phyloP scores from a whole-genome alignment of 2,329 filamentous ascomycete genomes.

The Xylariaceae sp. region DNA sequence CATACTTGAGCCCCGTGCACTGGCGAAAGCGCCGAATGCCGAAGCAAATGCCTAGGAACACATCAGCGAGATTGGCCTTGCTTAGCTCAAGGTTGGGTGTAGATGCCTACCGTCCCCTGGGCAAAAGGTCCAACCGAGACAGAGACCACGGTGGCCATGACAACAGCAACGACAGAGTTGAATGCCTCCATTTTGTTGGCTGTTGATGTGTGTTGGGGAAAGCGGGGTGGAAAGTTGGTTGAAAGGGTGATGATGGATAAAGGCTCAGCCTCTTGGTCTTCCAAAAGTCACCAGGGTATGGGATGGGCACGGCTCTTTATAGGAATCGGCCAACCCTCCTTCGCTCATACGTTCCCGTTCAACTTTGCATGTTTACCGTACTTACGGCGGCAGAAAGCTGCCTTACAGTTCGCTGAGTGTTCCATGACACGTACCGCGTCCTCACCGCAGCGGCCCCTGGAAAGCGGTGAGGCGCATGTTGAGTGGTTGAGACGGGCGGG shows the following conservation, averaged over 20 bases:
- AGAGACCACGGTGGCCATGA: slow-evolving; percentile 15
- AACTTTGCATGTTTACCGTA: neutral
- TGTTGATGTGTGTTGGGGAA: slow-evolving; percentile 6
- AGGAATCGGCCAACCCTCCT: neutral
- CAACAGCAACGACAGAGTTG: slow-evolving; percentile 16
- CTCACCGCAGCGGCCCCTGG: slow-evolving; percentile 8
- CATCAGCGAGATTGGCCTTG: no score
- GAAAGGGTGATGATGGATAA: slow-evolving; percentile 12
- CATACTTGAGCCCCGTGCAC: slow-evolving; percentile 2
- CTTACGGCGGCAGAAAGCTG: neutral
- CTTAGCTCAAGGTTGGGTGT: no score
- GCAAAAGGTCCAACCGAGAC: slow-evolving; percentile 16
- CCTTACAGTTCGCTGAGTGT: neutral
- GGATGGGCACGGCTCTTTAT: slow-evolving; percentile 19
- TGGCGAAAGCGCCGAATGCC: slow-evolving; percentile 13
- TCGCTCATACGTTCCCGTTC: slow-evolving; percentile 1
- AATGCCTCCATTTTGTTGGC: slow-evolving; percentile 19
- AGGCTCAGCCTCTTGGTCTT: slow-evolving; percentile 18
- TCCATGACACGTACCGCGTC: slow-evolving; percentile 5
- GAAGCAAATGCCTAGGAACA: neutral
- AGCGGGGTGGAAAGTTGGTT: slow-evolving; percentile 6
- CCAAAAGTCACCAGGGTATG: slow-evolving; percentile 8
- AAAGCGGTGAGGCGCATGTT: slow-evolving; percentile 7
- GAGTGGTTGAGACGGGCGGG: no score
- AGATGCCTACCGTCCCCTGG: slow-evolving; percentile 18